A percentile compares a stretch with the other conserved stretches of the same genome.
phyloP scores from a whole-genome alignment of 192 early-diverging fungal species.

The Linnemannia hyalina region DNA sequence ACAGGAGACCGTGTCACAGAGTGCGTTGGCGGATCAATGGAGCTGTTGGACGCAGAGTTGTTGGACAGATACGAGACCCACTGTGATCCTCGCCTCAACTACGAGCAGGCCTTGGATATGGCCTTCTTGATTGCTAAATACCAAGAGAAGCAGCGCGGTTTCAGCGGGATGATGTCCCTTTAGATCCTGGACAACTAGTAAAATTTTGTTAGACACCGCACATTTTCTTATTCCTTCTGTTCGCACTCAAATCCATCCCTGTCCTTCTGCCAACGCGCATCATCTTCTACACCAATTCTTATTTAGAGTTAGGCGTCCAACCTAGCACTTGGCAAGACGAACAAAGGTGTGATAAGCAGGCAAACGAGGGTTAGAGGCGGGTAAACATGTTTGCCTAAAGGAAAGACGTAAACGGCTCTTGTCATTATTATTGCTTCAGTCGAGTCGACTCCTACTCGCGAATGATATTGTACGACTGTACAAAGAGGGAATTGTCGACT shows the following conservation, averaged over 20 bases:
- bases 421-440: no score
- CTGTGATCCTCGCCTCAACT: slow-evolving; percentile 97
- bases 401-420: no score
- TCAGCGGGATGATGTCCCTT: slow-evolving; percentile 43
- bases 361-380: no score
- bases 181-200: not conserved
- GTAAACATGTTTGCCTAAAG: no score
- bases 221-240: not conserved
- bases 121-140: slow-evolving; percentile 96
- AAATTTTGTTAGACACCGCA: not conserved
- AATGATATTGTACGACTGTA: no score
- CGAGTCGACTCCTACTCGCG: no score
- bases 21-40: slow-evolving; percentile 98
- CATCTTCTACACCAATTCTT: no score
- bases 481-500: not conserved
- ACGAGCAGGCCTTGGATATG: slow-evolving; percentile 97
- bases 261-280: no score
- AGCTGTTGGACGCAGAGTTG: slow-evolving; percentile 86
- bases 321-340: no score
- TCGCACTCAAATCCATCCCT: no score
- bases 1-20: slow-evolving; percentile 98
- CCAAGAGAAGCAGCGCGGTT: slow-evolving; percentile 71
- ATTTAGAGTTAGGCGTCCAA: no score
- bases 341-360: no score
- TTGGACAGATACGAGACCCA: slow-evolving; percentile 93